Conservation (phyloP, 2,329 filamentous ascomycete genomes). For the Fusarium scirpi region DNA sequence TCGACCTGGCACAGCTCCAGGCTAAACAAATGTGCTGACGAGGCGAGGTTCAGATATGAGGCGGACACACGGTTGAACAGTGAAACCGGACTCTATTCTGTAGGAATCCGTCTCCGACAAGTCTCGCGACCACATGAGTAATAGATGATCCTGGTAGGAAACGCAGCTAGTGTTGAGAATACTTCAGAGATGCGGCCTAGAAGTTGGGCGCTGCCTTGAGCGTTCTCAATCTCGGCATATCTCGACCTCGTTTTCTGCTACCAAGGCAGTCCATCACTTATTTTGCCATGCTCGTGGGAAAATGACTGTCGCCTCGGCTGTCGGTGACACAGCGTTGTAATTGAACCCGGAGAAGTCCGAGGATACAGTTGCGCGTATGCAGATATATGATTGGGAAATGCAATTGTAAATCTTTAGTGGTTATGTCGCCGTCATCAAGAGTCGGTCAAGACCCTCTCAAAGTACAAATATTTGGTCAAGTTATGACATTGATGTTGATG, state of each 20-base stretch:
- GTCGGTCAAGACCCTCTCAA: neutral
- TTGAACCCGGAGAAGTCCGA: neutral
- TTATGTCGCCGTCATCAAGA: neutral
- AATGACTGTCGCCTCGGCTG: neutral
- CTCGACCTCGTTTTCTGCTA: neutral
- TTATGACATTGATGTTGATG: neutral
- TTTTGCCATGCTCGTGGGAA: neutral
- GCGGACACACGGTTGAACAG: neutral
- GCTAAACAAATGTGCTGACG: slow-evolving; percentile 21
- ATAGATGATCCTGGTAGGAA: neutral
- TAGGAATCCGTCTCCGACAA: slow-evolving; percentile 23
- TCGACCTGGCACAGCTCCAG: slow-evolving; percentile 16
- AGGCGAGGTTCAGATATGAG: slow-evolving; percentile 20
- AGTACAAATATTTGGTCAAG: neutral
- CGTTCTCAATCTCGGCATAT: neutral
- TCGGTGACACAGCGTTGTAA: neutral
- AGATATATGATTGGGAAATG: neutral
- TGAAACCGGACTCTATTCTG: slow-evolving; percentile 6
- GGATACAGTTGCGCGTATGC: no score
- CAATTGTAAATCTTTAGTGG: neutral
- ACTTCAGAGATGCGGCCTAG: neutral
- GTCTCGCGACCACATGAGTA: neutral
- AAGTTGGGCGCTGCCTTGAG: neutral
- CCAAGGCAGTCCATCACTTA: neutral
- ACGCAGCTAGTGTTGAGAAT: neutral